phyloP scores from a whole-genome alignment of 1,284 basidiomycete species.

The Cutaneotrichosporon cutaneum region DNA sequence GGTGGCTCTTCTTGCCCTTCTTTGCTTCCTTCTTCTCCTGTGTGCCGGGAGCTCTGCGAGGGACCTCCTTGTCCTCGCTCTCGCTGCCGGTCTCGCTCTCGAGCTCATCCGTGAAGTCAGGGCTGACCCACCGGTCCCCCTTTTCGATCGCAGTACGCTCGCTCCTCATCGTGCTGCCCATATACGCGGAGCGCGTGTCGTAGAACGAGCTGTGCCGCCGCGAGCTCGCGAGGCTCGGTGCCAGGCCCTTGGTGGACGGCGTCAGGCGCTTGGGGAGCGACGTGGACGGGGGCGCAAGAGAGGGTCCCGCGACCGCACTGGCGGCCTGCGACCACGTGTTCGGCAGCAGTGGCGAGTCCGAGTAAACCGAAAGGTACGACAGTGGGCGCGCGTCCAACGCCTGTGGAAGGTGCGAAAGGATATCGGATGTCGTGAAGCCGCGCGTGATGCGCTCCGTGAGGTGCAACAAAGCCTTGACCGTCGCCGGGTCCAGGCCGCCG shows the following conservation, averaged over 20 bases:
- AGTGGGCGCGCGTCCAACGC: neutral
- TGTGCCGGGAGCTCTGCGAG: neutral
- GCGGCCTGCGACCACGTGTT: neutral
- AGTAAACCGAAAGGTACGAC: neutral
- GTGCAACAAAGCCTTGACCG: neutral
- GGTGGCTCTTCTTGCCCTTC: neutral
- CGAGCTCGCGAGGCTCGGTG: neutral
- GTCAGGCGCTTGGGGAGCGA: neutral
- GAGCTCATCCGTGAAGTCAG: neutral
- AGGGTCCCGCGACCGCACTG: neutral
- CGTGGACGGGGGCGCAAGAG: neutral
- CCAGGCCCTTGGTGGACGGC: neutral
- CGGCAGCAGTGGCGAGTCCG: conserved; percentile 1
- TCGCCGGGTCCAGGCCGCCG: neutral
- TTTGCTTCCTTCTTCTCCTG: neutral
- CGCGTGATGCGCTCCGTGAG: neutral
- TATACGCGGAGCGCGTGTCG: neutral
- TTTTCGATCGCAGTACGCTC: neutral
- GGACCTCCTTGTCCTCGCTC: neutral
- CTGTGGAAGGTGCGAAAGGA: neutral
- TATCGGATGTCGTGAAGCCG: neutral
- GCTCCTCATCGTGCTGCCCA: neutral
- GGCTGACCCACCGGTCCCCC: neutral
- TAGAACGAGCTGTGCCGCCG: neutral
- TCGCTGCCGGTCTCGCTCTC: neutral